phyloP scores from a whole-genome alignment of 257 asterid species.

The Dorcoceras hygrometricum region DNA sequence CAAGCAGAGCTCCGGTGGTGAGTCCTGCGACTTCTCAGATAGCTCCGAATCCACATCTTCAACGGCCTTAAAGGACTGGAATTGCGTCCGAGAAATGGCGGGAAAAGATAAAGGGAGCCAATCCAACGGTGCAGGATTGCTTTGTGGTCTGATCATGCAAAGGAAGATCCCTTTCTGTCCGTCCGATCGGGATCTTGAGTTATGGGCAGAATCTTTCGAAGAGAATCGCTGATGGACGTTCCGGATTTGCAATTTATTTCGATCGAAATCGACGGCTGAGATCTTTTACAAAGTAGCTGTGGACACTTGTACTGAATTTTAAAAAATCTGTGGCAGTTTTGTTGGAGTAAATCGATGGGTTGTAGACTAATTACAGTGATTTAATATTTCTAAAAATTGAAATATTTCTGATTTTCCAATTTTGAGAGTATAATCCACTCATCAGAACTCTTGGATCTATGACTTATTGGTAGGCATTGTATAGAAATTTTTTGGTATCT shows the following conservation, averaged over 20 bases:
- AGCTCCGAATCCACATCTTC: slow-evolving; percentile 64
- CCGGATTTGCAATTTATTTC: slow-evolving; percentile 7
- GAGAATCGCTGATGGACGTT: slow-evolving; percentile 39
- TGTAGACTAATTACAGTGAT: not conserved
- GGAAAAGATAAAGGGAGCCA: slow-evolving; percentile 48
- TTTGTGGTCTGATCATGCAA: slow-evolving; percentile 68
- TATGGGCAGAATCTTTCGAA: slow-evolving; percentile 44
- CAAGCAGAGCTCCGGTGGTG: slow-evolving; percentile 64
- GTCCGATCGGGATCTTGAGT: slow-evolving; percentile 53
- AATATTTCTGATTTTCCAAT: too few species aligned
- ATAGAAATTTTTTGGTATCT: too few species aligned
- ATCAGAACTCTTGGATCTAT: too few species aligned
- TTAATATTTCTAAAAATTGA: too few species aligned
- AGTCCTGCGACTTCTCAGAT: slow-evolving; percentile 67
- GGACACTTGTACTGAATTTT: not conserved
- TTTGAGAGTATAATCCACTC: too few species aligned
- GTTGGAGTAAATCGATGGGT: not conserved
- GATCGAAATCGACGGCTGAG: slow-evolving; percentile 21
- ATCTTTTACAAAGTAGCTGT: not conserved
- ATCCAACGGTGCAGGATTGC: slow-evolving; percentile 51
- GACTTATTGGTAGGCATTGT: too few species aligned
- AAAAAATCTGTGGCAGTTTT: not conserved
- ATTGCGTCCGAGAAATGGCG: slow-evolving; percentile 49
- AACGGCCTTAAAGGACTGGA: slow-evolving; percentile 66
- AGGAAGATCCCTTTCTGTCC: slow-evolving; percentile 56